A percentile compares a stretch with the other conserved stretches of the same genome.
Conservation (phyloP, 176 grass and related monocot species). For the Avena atlantica region DNA sequence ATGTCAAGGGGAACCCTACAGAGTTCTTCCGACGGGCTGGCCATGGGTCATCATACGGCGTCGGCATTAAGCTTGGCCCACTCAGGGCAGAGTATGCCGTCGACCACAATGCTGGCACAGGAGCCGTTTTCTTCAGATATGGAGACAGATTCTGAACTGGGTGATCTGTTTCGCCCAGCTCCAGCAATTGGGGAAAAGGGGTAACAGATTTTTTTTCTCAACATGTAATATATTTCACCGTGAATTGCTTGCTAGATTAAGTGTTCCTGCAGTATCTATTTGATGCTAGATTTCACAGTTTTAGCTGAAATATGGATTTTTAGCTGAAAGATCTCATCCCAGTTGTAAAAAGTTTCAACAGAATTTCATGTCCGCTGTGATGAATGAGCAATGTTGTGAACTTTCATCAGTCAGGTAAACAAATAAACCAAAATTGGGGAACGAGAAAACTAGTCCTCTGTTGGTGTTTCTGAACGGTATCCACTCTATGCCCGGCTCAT, state of each 20-base stretch:
- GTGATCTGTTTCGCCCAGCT: not conserved
- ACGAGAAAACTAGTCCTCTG: constrained; percentile 25
- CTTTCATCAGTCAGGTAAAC: constrained; percentile 31
- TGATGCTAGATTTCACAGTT: not conserved
- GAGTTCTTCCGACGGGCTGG: constrained; percentile 85
- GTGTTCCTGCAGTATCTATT: not conserved
- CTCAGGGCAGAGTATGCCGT: constrained; percentile 85
- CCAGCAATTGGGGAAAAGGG: not conserved
- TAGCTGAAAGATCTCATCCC: not conserved
- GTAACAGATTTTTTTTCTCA: not conserved
- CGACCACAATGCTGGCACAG: constrained; percentile 87
- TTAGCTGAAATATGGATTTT: not conserved
- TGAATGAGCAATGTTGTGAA: not conserved
- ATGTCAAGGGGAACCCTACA: constrained; percentile 96
- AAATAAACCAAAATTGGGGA: constrained; percentile 8
- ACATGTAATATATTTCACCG: not conserved
- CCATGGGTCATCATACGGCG: constrained; percentile 87
- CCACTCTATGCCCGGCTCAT: constrained; percentile 73
- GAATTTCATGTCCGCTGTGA: not conserved
- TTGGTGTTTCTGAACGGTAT: not conserved
- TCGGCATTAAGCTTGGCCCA: constrained; percentile 82
- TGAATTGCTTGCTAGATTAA: not conserved
- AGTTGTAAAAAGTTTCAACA: not conserved
- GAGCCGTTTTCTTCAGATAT: constrained; percentile 85
- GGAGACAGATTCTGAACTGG: constrained; percentile 82